These are phyloP conservation scores for Neurospora discreta DNA, from an alignment of 495 filamentous ascomycete genomes.

Conservation along the genomic window DNA sequence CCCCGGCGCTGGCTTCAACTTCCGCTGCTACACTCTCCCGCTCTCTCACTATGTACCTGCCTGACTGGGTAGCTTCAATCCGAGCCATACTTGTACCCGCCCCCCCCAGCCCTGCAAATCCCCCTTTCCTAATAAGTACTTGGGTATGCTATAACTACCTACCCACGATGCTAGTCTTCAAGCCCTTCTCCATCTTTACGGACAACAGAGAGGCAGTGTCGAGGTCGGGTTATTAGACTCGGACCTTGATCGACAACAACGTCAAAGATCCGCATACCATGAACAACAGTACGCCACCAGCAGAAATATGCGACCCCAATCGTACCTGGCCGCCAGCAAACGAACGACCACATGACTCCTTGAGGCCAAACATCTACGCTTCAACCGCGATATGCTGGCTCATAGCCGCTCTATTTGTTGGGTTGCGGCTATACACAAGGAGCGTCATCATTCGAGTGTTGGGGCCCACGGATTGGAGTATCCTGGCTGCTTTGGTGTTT, in stretches of 20 bases:
- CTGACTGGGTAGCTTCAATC: not conserved
- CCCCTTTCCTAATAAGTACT: not conserved
- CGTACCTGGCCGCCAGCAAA: not conserved
- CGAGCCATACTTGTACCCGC: not conserved
- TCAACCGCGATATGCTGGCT: constrained; percentile 12
- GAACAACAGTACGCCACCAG: not conserved
- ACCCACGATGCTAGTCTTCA: not conserved
- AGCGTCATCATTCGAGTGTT: constrained; percentile 14
- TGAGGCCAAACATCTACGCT: constrained; percentile 14
- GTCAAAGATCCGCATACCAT: not conserved
- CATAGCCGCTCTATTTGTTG: constrained; percentile 19
- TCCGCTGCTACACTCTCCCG: not conserved
- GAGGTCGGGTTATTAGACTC: not conserved
- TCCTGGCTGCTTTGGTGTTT: constrained; percentile 20
- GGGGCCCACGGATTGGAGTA: constrained; percentile 19
- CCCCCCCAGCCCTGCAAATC: not conserved
- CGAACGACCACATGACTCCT: constrained; percentile 16
- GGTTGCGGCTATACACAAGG: constrained; percentile 21
- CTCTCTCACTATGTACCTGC: not conserved
- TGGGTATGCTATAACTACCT: no score
- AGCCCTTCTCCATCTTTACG: not conserved
- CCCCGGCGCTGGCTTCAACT: not conserved
- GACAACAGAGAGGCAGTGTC: not conserved
- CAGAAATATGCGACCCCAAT: not conserved
- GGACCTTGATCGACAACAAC: not conserved